Conservation (phyloP, 192 early-diverging fungal genomes). For the Mortierella alpina region DNA sequence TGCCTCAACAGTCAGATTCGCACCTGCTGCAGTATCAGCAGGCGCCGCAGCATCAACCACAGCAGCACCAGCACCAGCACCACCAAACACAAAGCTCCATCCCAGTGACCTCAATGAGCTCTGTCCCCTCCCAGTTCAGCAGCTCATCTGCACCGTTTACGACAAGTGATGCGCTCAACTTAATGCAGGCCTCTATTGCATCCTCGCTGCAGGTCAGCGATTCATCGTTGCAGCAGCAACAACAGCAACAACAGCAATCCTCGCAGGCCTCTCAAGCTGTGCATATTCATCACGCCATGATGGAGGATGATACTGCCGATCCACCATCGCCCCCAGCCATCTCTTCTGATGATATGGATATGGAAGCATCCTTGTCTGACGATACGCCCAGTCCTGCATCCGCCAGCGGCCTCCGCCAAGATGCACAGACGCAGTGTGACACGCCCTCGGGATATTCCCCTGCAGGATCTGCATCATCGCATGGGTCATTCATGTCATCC, state of each 20-base stretch:
- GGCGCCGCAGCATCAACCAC: constrained; percentile 1
- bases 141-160: constrained; percentile 12
- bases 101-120: background rate
- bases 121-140: constrained; percentile 7
- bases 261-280: background rate
- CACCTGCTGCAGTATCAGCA: constrained; percentile 36
- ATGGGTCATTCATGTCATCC: constrained; percentile 26
- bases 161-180: constrained; percentile 19
- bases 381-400: constrained; percentile 20
- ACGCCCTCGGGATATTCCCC: constrained; percentile 15
- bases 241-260: constrained; percentile 2
- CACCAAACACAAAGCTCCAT: constrained; percentile 1
- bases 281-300: constrained; percentile 9
- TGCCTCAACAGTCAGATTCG: constrained; percentile 15
- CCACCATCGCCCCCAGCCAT: constrained; percentile 47
- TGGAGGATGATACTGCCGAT: constrained; percentile 43
- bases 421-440: constrained; percentile 27
- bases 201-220: constrained; percentile 16
- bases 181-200: constrained; percentile 37
- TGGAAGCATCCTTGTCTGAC: constrained; percentile 33
- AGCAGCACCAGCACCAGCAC: constrained; percentile 11
- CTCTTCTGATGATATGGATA: constrained; percentile 53
- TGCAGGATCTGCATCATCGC: constrained; percentile 5
- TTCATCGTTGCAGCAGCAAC: constrained; percentile 7
- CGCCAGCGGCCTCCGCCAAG: constrained; percentile 8